These are phyloP conservation scores for Zalaria sp. DNA, from an alignment of 2,329 filamentous ascomycete genomes.

Conservation along the genomic window DNA sequence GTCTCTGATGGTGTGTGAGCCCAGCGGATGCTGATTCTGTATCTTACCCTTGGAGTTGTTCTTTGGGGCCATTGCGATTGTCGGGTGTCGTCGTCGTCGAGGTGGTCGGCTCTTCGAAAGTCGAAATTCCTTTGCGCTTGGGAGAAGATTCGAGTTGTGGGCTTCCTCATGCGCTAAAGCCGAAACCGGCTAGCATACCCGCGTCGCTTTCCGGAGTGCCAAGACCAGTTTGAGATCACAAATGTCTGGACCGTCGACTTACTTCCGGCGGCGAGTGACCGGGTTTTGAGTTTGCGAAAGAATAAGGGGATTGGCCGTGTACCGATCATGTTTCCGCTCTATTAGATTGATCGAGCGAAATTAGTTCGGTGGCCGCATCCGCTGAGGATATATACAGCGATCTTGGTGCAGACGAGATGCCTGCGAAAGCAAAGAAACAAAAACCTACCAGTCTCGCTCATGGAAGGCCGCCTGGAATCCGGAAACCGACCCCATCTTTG, in stretches of 20 bases:
- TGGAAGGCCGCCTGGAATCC: slow-evolving; percentile 29
- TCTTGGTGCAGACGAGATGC: background rate
- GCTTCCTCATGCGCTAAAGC: background rate
- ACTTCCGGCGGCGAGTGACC: no score
- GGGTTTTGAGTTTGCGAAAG: no score
- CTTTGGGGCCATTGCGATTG: slow-evolving; percentile 25
- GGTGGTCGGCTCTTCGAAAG: background rate
- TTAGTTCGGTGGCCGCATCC: background rate
- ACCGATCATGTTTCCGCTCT: no score
- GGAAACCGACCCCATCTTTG: slow-evolving; percentile 25
- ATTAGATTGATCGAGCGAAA: no score
- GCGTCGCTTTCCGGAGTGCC: no score
- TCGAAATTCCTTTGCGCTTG: background rate
- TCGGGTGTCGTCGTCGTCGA: slow-evolving; percentile 18
- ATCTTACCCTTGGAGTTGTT: slow-evolving; percentile 18
- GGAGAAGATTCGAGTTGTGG: background rate
- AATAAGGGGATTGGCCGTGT: no score
- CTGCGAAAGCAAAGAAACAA: slow-evolving; percentile 13
- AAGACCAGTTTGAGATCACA: no score
- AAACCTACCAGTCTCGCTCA: slow-evolving; percentile 25
- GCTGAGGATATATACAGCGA: background rate
- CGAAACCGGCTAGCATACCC: background rate
- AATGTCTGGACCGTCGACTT: no score
- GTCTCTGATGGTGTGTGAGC: no score
- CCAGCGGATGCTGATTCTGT: background rate